Conservation (phyloP, 164 flowering plant genomes). For the Umbellularia californica region DNA sequence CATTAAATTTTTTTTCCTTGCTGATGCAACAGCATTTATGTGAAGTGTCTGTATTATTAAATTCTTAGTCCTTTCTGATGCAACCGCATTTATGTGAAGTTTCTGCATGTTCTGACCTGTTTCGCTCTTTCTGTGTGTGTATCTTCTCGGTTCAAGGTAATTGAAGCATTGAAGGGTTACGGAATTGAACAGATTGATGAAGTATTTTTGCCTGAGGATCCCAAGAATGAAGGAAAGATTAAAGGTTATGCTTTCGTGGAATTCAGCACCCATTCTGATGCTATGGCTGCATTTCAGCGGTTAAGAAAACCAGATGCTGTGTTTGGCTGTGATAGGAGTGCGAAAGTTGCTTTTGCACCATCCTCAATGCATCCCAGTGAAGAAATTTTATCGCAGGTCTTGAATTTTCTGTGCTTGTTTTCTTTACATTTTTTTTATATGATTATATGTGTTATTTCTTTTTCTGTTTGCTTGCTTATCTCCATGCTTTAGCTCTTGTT, state of each 20-base stretch:
- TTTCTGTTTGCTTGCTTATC: too few species aligned
- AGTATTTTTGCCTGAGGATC: constrained; percentile 34
- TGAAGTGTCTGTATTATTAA: too few species aligned
- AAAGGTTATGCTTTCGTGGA: constrained; percentile 40
- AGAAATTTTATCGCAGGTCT: constrained; percentile 38
- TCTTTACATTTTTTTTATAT: not conserved
- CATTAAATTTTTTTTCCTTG: not conserved
- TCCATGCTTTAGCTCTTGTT: too few species aligned
- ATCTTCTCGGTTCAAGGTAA: constrained; percentile 20
- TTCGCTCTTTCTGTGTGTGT: too few species aligned
- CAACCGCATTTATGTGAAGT: not conserved
- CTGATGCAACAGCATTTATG: not conserved
- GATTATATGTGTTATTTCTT: not conserved
- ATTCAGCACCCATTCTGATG: constrained; percentile 34
- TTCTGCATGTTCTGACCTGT: not conserved
- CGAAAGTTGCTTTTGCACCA: constrained; percentile 34
- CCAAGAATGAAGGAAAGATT: constrained; percentile 28
- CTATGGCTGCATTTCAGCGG: constrained; percentile 35
- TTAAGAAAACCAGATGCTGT: constrained; percentile 40
- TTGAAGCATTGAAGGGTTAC: constrained; percentile 23
- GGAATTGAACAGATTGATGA: constrained; percentile 34
- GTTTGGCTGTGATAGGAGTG: constrained; percentile 41
- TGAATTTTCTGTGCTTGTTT: constrained; percentile 3
- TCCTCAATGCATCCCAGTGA: constrained; percentile 32
- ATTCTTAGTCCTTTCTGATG: too few species aligned